Conservation (phyloP, 129 eudicot genomes). For the Chrysanthemum lavandulifolium region DNA sequence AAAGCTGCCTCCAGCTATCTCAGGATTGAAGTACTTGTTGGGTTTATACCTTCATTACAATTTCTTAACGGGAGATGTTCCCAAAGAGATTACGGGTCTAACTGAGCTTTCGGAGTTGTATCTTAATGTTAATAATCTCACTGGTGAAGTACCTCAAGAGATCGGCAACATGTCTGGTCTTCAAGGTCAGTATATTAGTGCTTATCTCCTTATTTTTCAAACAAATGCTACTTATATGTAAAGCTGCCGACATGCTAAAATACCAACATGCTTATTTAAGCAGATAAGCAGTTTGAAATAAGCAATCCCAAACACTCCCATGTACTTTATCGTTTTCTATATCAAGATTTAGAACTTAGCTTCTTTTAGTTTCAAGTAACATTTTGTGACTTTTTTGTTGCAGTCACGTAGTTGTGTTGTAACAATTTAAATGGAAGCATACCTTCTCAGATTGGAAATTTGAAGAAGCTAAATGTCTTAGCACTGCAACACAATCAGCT, state of each 20-base stretch:
- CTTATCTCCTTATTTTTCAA: background rate
- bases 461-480: constrained; percentile 54
- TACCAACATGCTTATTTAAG: too few relatives aligned
- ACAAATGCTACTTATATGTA: too few relatives aligned
- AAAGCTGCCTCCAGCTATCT: constrained; percentile 60
- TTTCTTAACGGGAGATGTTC: constrained; percentile 69
- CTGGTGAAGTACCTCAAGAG: constrained; percentile 62
- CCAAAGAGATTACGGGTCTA: constrained; percentile 65
- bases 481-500: constrained; percentile 55
- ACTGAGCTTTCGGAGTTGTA: constrained; percentile 77
- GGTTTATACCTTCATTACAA: constrained; percentile 93
- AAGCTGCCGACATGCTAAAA: too few relatives aligned
- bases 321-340: constrained; percentile 32
- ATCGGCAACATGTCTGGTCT: constrained; percentile 66
- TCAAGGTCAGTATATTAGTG: constrained; percentile 53
- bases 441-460: constrained; percentile 62
- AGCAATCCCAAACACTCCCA: constrained; percentile 43
- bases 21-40: constrained; percentile 72
- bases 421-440: constrained; percentile 72
- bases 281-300: too few relatives aligned
- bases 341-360: background rate
- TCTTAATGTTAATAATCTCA: constrained; percentile 72
- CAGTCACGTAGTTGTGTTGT: constrained; percentile 73
- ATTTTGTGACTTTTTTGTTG: background rate
- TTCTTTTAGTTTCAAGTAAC: background rate